A percentile compares a stretch with the other conserved stretches of the same genome.
Conservation (phyloP, 2,329 filamentous ascomycete species). For the Colletotrichum sp. region DNA sequence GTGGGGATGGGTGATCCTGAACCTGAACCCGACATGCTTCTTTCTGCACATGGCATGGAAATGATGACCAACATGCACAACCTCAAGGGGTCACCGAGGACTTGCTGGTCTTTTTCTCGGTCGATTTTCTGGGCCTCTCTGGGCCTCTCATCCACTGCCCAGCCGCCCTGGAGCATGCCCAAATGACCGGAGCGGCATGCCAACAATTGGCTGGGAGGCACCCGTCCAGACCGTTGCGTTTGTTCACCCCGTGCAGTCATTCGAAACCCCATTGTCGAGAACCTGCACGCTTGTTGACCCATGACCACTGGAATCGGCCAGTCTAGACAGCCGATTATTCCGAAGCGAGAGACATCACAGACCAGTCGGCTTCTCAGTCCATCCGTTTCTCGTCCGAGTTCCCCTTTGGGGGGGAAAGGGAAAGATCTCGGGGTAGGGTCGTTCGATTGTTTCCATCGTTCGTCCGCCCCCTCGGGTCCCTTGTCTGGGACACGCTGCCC, state of each 20-base stretch:
- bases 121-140: not conserved
- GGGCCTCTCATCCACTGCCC: not conserved
- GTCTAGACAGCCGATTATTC: not conserved
- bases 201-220: slow-evolving; percentile 6
- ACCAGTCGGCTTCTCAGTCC: not conserved
- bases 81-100: not conserved
- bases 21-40: not conserved
- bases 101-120: not conserved
- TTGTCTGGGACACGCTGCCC: not conserved
- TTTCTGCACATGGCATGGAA: slow-evolving; percentile 1
- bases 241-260: not conserved
- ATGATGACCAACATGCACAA: not conserved
- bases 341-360: not conserved
- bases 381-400: not conserved
- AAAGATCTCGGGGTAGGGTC: not conserved
- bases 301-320: not conserved
- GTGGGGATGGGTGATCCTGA: not conserved
- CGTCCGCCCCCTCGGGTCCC: not conserved
- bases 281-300: not conserved
- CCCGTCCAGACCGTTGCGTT: not conserved
- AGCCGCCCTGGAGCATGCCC: slow-evolving; percentile 12
- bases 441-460: not conserved
- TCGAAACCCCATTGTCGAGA: not conserved
- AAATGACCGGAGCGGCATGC: not conserved
- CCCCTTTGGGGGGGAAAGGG: not conserved